A percentile compares a stretch with the other conserved stretches of the same genome.
These are phyloP conservation scores for Boehmeria nivea DNA, from an alignment of 306 rosid genomes.

Conservation along the genomic window DNA sequence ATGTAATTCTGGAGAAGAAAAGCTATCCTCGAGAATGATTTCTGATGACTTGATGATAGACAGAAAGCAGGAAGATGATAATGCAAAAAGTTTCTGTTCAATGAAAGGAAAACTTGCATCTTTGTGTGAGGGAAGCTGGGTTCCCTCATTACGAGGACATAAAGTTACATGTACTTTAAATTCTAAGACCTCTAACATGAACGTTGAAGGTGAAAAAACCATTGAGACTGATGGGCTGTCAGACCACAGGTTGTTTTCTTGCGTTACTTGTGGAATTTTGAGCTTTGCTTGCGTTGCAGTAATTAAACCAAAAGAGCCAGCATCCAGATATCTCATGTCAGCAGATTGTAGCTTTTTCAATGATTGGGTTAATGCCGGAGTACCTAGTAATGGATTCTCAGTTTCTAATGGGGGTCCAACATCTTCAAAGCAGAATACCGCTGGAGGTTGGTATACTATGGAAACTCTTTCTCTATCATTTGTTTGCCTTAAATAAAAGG, in stretches of 20 bases:
- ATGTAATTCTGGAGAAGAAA: constrained; percentile 43
- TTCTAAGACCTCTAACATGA: constrained; percentile 36
- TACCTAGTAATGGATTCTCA: constrained; percentile 33
- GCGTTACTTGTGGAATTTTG: constrained; percentile 92
- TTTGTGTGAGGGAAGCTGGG: constrained; percentile 39
- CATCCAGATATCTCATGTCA: constrained; percentile 85
- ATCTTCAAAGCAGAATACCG: constrained; percentile 30
- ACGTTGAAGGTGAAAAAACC: constrained; percentile 33
- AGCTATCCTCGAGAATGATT: constrained; percentile 48
- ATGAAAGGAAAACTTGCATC: constrained; percentile 49
- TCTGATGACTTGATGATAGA: constrained; percentile 58
- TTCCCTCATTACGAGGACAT: constrained; percentile 39
- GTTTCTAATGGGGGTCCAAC: constrained; percentile 31
- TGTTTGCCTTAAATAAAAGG: constrained; percentile 6
- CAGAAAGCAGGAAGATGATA: constrained; percentile 42
- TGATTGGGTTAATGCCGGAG: constrained; percentile 76
- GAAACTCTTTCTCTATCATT: constrained; percentile 4
- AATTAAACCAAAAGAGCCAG: constrained; percentile 80
- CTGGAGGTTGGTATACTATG: constrained; percentile 48
- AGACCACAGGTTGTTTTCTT: constrained; percentile 87
- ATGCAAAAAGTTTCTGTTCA: constrained; percentile 46
- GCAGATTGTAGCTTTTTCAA: constrained; percentile 86
- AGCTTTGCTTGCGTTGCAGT: constrained; percentile 92
- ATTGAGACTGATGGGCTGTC: constrained; percentile 55
- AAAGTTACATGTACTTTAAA: constrained; percentile 35